Evolutionary conservation across 2,329 filamentous ascomycete genomes (phyloP), one percentile per base, ranked within the genome.

Genomic region (Trichophyton schoenleinii): DNA sequence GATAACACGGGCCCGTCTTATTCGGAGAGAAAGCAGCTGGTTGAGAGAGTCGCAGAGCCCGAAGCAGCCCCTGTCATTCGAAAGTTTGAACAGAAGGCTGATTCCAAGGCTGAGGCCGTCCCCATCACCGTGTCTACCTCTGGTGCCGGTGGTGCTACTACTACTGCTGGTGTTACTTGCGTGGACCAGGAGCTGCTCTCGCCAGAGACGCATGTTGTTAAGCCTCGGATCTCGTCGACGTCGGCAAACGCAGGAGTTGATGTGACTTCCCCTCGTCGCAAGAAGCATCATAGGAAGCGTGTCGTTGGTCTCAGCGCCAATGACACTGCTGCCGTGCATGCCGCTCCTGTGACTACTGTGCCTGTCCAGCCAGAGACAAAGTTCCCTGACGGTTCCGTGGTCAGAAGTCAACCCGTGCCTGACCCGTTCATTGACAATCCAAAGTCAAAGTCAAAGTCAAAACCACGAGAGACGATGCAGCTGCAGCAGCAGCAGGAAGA

Each of bases 1-100:
- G 94, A 99, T 71, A 86, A 87, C 1, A 83, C 84, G 38, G 87
- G 87, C 0, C 92, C 94, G 0, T 87, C 83, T n/a, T 95, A 90
- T 69, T 83, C 85, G 15, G 94, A 99, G 77, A 86, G 85, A 70
- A 90, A 90, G 68, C 87, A 88, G 66, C 80, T 99, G 49, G 82
- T 91, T 3, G 91, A 96, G 58, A 85, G 91, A 55, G 88, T 81
- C 9, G 87, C 88, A 1, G 86, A 95, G 67, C 84, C 86, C 18
- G 82, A 87, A 28, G 85, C 83, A 42, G 85, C 91, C 7, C 90
- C 91, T 0, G 86, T 95, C 15, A 82, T 95, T 62, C 89, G 87
- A 71, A 84, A 87, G 13, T 78, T 80, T 28, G 79, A 80, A 3
- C 86, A 89, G 66, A 9, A 38, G 34, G 34, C 34, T 38, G 34